Base-by-base conservation (phyloP, 805 yeast genomes). In the Wickerhamiella musiphila region DNA sequence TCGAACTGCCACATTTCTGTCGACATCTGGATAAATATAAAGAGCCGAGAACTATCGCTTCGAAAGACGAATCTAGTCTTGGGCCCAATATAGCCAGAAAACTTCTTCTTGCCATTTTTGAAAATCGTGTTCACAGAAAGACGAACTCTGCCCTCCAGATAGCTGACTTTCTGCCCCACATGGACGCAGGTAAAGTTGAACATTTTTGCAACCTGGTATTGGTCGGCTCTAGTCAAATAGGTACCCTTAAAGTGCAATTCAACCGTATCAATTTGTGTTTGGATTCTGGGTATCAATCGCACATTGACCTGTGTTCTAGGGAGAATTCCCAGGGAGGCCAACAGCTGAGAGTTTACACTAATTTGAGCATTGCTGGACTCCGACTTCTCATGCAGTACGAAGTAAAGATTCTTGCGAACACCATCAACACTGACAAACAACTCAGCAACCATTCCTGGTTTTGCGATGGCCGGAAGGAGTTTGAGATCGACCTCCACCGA, bases 1-100 rank as follows among this genome's bases (percentile, higher is more conserved):
- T 90, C 96, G 53, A 90, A 90, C 51, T 83, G 82, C 92, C 95
- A 90, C 95, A 90, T 90, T 47, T 90, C 99, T 24, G 77, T 67
- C 1, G 95, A 78, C 39, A 84, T 70, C 49, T 90, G 98, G 31
- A 90, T 72, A 39, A 90, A 61, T 31, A 84, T 78, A 11, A 81
- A 68, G 35, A 86, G 58, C 35, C 78, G 69, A 2, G 95, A 92
- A 25, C 93, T 75, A 46, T 86, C 95, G 1, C 95, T 82, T 29
- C 99, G 65, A 51, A 78, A 86, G 0, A 83, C 79, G 18, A 90
- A 57, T 42, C 74, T 76, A 3, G 98, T 84, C 18, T 69, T 60
- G 6, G 50, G 51, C 2, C 84, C 78, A 29, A 86, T 61, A 45
- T 71, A 81, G 0, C 82, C 86, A 7, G 93, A 78, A 40, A 77